Evolutionary conservation across 2,329 filamentous ascomycete species (phyloP), one percentile per base, ranked within the genome.

Genomic region (Aspergillus uvarum): DNA sequence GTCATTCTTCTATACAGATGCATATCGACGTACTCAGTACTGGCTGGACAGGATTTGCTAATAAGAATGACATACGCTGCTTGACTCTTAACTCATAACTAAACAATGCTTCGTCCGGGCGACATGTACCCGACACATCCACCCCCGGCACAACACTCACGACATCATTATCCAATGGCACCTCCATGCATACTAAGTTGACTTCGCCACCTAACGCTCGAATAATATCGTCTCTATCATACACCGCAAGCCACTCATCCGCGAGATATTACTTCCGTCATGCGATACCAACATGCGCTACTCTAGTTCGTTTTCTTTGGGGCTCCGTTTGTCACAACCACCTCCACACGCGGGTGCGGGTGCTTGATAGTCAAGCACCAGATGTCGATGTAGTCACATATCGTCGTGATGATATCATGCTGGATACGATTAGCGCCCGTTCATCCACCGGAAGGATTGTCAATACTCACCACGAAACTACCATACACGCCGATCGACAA

Each of bases 341-440:
- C 68, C 58, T 81, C 80, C 38, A 80, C 73, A 62, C 82, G 82
- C 0, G 86, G 86, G 70, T 98, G 88, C 84, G 86, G 86, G 70
- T 98, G 88, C 84, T 99, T 99, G 80, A 99, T 99, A 1, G 91
- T 96, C 74, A 99, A 81, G 74, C 95, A 99, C 92, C 92, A 98
- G 67, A 99, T 99, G 74, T 99, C 95, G 62, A 98, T 83, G 75
- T 96, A 96, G 75, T 99, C 95, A 79, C 95, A 99, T 68, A 99
- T 98, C 31, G 92, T 96, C 61, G 95, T 92, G 67, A 99, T 97
- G 59, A 98, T 93, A 74, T 98, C 95, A 32, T 96, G 77, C 81
- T 83, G 59, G 22, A 22, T 12, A n/a, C 16, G 31, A 44, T 63
- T 48, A 63, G 54, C 51, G 21, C 47, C 24, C 32, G 4, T 8